phyloP scores from a whole-genome alignment of 2,329 filamentous ascomycete genomes.

The Xylaria hypoxylon region DNA sequence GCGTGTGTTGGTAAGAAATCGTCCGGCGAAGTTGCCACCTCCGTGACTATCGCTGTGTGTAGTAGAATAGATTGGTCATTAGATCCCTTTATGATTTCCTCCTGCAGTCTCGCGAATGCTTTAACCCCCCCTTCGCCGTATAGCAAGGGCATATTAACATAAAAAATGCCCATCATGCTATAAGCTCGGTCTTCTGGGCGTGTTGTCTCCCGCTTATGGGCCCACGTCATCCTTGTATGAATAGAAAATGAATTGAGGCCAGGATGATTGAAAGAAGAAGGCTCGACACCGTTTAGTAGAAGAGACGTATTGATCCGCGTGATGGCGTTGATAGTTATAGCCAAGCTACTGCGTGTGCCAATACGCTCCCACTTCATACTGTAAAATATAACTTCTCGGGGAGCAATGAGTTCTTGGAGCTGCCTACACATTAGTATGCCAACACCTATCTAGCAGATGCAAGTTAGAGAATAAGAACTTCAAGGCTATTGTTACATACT shows the following conservation, averaged over 20 bases:
- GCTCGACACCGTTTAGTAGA: background rate
- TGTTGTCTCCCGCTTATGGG: constrained; percentile 3
- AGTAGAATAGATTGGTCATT: constrained; percentile 26
- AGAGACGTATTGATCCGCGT: constrained; percentile 3
- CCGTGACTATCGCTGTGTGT: background rate
- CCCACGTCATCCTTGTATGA: constrained; percentile 24
- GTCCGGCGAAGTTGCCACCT: background rate
- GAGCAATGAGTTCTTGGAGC: constrained; percentile 29
- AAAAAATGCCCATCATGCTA: constrained; percentile 28
- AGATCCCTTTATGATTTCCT: constrained; percentile 23
- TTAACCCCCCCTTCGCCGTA: constrained; percentile 27
- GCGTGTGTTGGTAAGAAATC: background rate
- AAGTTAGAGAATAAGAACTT: background rate
- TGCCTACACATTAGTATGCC: background rate
- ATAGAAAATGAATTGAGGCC: background rate
- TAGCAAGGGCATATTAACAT: constrained; percentile 30
- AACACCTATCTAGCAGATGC: background rate
- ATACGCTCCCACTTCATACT: constrained; percentile 15
- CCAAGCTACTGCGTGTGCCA: constrained; percentile 3
- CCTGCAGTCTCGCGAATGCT: constrained; percentile 25
- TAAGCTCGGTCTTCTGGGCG: constrained; percentile 30
- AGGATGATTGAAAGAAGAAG: no score
- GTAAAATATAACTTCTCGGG: constrained; percentile 12
- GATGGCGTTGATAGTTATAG: background rate
- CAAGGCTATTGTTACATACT: constrained; percentile 1